Evolutionary conservation across 139 green algal species (phyloP), one percentile per base, ranked within the genome.

Genomic region (Zygnema cylindricum): DNA sequence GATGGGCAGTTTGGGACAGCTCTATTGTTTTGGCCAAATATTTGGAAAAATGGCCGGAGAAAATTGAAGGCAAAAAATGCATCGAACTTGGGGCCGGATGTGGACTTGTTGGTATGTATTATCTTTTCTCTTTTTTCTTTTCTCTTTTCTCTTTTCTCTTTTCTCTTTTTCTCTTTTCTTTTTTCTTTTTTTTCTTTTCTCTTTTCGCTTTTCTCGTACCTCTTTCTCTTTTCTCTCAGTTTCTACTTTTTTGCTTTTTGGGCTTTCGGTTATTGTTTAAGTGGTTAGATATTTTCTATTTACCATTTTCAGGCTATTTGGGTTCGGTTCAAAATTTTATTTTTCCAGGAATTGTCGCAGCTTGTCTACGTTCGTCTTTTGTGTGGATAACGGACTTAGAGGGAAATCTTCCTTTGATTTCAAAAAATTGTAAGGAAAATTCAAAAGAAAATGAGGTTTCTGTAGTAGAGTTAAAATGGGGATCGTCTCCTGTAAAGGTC

Each of bases 1-100:
- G n/a, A n/a, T n/a, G n/a, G n/a, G 69, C 83, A 84, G 84, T 89
- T 41, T 89, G 84, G 84, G 84, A 89, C 36, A 89, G 84, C 32
- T 54, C 84, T 30, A 89, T 89, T 41, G 84, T 89, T 32, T 32
- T 85, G 69, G 33, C 73, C 35, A 89, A 89, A 69, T 78, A 69
- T 43, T 69, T 89, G 1, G 84, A 89, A 35, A 43, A 55, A 30
- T 63, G 40, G 1, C 36, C 69, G n/a, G 36, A 85, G 32, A 39
- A 84, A 55, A 40, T 89, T 36, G 42, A 71, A 22, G 21, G 55
- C 35, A 89, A 89, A 76, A n/a, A 33, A 36, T 89, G 84, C 69
- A 55, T 89, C 7, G 84, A 89, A 69, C 84, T 89, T 54, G 84
- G 84, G 3, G 84, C 84, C 42, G 84, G 84, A 36, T 89, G 84